phyloP scores from a whole-genome alignment of 192 early-diverging fungal genomes.

The Dimargaris xerosporica region DNA sequence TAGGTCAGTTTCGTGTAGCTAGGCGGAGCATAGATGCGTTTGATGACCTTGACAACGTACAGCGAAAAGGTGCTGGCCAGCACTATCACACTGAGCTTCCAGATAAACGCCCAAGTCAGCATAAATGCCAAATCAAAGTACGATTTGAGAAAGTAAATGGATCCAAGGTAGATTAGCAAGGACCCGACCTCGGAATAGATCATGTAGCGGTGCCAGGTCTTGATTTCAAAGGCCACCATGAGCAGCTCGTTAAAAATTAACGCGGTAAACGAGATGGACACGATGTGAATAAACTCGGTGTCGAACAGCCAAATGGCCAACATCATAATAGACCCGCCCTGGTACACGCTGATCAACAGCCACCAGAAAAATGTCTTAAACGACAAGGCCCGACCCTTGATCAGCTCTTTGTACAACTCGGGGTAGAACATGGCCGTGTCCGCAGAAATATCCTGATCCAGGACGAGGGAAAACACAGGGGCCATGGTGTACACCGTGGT shows the following conservation, averaged over 20 bases:
- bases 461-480: conserved; percentile 87
- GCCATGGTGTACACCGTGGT: conserved; percentile 96
- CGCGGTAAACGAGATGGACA: conserved; percentile 88
- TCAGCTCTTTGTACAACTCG: conserved; percentile 86
- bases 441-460: conserved; percentile 79
- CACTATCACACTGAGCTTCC: conserved; percentile 83
- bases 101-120: conserved; percentile 63
- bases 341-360: conserved; percentile 89
- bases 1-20: conserved; percentile 72
- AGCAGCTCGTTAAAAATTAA: conserved; percentile 87
- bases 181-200: conserved; percentile 69
- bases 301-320: conserved; percentile 88
- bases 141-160: conserved; percentile 76
- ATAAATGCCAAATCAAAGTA: conserved; percentile 91
- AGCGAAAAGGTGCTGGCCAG: conserved; percentile 73
- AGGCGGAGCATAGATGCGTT: conserved; percentile 69
- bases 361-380: conserved; percentile 89
- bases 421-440: conserved; percentile 84
- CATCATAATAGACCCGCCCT: conserved; percentile 92
- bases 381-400: conserved; percentile 83
- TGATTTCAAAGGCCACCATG: conserved; percentile 90
- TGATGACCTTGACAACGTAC: conserved; percentile 68
- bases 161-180: conserved; percentile 65
- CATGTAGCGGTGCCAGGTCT: conserved; percentile 89
- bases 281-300: conserved; percentile 87